Evolutionary conservation across 1,284 basidiomycete species (phyloP).

Genomic region (Ganoderma lucidum): DNA sequence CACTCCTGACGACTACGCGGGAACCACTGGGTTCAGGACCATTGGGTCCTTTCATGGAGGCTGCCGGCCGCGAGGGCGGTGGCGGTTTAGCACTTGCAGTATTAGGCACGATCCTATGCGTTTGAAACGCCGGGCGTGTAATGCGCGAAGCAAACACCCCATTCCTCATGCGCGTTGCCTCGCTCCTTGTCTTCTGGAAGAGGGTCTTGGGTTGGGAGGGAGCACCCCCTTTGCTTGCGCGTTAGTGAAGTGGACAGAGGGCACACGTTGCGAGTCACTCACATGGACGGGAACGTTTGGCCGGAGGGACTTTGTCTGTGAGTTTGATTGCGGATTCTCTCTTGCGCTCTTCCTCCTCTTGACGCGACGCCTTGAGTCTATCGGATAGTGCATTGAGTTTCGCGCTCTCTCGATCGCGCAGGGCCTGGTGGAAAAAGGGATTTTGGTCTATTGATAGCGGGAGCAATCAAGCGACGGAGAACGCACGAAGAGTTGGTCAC

Average conservation of each 20-base stretch:
- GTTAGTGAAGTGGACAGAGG: constrained; percentile 11
- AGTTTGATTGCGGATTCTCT: constrained; percentile 76
- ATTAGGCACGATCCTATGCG: constrained; percentile 51
- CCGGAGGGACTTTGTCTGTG: constrained; percentile 68
- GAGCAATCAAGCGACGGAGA: constrained; percentile 1
- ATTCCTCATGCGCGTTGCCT: constrained; percentile 72
- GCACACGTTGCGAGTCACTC: constrained; percentile 48
- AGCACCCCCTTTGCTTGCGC: constrained; percentile 52
- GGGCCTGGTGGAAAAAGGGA: constrained; percentile 4
- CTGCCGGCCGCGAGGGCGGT: constrained; percentile 37
- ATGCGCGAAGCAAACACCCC: constrained; percentile 61
- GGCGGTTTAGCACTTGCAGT: constrained; percentile 44
- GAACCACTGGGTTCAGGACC: constrained; percentile 24
- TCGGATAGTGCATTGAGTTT: constrained; percentile 65
- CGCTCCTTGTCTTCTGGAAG: constrained; percentile 76
- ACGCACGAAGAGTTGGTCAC: constrained; percentile 71
- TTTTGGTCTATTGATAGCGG: constrained; percentile 7
- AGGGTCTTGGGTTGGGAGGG: constrained; percentile 65
- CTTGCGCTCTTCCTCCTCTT: constrained; percentile 74
- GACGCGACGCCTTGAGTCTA: constrained; percentile 67
- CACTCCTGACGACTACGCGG: constrained; percentile 42
- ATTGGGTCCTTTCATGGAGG: constrained; percentile 11
- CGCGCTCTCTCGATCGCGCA: constrained; percentile 30
- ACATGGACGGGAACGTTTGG: constrained; percentile 58
- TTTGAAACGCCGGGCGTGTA: constrained; percentile 56